Conservation (phyloP, 2,329 filamentous ascomycete species). For the Stagonosporopsis cucurbitacearum region DNA sequence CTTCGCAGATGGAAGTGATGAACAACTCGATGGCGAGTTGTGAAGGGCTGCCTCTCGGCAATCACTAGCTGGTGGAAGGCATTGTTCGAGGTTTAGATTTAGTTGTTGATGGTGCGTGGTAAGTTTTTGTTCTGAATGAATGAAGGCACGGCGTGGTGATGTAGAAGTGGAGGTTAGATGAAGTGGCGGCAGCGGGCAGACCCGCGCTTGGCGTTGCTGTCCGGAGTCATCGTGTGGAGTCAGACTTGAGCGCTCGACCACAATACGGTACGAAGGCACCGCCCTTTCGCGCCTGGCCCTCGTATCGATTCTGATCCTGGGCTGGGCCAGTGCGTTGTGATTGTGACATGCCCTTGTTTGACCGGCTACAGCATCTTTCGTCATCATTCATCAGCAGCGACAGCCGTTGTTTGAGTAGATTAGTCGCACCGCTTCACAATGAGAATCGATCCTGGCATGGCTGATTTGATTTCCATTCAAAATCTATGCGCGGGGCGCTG, state of each 20-base stretch:
- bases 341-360: too few relatives aligned
- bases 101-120: background rate
- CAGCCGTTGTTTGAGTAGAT: too few relatives aligned
- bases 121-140: slow-evolving; percentile 5
- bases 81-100: slow-evolving; percentile 7
- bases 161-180: slow-evolving; percentile 9
- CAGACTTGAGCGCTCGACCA: background rate
- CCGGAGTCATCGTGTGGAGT: slow-evolving; percentile 13
- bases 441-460: background rate
- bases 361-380: too few relatives aligned
- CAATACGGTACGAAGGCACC: slow-evolving; percentile 11
- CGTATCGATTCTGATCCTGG: background rate
- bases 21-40: slow-evolving; percentile 31
- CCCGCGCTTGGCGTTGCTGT: slow-evolving; percentile 7
- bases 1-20: slow-evolving; percentile 25
- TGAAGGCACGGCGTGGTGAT: slow-evolving; percentile 1
- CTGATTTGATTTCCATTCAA: background rate
- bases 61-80: slow-evolving; percentile 25
- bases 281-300: slow-evolving; percentile 8
- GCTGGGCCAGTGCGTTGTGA: background rate
- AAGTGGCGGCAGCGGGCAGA: slow-evolving; percentile 14
- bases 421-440: too few relatives aligned
- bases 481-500: too few relatives aligned
- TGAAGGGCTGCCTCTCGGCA: slow-evolving; percentile 33
- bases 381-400: too few relatives aligned